These are phyloP conservation scores for Cajanus cajan DNA, from an alignment of 306 rosid genomes.

Conservation along the genomic window DNA sequence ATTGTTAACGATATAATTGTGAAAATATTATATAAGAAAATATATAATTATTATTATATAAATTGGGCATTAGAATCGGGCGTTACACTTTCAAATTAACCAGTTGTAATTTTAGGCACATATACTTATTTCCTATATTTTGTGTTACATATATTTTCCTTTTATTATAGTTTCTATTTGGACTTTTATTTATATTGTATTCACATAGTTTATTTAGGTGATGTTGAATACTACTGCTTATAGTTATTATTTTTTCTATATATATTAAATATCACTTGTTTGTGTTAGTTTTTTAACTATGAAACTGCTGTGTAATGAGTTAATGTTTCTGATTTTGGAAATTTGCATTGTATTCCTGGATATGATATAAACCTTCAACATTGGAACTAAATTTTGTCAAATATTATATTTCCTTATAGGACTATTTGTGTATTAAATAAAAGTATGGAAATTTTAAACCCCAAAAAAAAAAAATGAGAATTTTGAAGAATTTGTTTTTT, in stretches of 20 bases:
- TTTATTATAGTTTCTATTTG: not conserved
- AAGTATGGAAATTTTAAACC: too few species aligned
- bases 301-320: not conserved
- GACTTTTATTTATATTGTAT: not conserved
- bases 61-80: too few species aligned
- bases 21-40: too few species aligned
- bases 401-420: not conserved
- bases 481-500: not conserved
- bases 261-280: not conserved
- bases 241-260: not conserved
- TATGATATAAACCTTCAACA: not conserved
- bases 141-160: not conserved
- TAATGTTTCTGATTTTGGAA: not conserved
- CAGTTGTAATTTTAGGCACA: not conserved
- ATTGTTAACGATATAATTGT: too few species aligned
- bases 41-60: too few species aligned
- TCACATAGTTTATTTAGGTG: not conserved
- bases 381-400: not conserved
- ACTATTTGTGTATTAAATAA: not conserved
- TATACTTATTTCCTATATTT: not conserved
- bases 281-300: not conserved
- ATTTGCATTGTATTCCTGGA: not conserved
- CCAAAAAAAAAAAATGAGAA: not conserved
- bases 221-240: not conserved
- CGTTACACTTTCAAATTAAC: slow-evolving; percentile 1